Conservation (phyloP, 179 eudicot genomes). For the Actinidia chinensis region DNA sequence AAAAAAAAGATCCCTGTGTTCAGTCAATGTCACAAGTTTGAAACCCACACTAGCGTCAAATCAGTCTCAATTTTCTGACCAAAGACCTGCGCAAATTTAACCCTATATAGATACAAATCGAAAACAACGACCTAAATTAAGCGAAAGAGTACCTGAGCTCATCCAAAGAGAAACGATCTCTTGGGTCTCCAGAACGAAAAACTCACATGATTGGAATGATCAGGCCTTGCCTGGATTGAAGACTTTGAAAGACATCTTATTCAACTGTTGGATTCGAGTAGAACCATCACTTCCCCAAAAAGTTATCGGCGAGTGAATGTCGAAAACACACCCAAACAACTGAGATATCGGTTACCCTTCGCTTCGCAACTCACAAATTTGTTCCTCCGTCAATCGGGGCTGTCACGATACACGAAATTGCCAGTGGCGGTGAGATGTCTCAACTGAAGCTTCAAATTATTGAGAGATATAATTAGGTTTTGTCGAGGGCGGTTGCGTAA, state of each 20-base stretch:
- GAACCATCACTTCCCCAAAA: not conserved
- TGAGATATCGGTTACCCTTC: not conserved
- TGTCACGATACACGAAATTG: not conserved
- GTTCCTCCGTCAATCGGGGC: not conserved
- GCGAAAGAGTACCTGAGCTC: slow-evolving; percentile 71
- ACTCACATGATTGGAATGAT: slow-evolving; percentile 67
- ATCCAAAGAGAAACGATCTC: slow-evolving; percentile 82
- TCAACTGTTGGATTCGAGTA: not conserved
- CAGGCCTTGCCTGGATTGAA: slow-evolving; percentile 12
- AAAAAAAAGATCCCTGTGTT: too few species aligned
- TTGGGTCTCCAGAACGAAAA: slow-evolving; percentile 86
- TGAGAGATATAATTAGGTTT: slow-evolving; percentile 10
- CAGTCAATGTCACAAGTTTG: too few species aligned
- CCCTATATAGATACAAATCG: not conserved
- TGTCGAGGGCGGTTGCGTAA: not conserved
- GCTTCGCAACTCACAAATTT: not conserved
- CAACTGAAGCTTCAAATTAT: slow-evolving; percentile 5
- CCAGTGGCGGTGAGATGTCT: not conserved
- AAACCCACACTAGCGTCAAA: not conserved
- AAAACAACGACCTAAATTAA: not conserved
- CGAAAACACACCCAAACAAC: not conserved
- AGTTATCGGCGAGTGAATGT: not conserved
- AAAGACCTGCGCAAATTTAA: not conserved
- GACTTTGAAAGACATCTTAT: not conserved
- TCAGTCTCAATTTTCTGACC: too few species aligned